Evolutionary conservation across 2,329 filamentous ascomycete genomes (phyloP).

Genomic region (Tolypocladium tropicale): DNA sequence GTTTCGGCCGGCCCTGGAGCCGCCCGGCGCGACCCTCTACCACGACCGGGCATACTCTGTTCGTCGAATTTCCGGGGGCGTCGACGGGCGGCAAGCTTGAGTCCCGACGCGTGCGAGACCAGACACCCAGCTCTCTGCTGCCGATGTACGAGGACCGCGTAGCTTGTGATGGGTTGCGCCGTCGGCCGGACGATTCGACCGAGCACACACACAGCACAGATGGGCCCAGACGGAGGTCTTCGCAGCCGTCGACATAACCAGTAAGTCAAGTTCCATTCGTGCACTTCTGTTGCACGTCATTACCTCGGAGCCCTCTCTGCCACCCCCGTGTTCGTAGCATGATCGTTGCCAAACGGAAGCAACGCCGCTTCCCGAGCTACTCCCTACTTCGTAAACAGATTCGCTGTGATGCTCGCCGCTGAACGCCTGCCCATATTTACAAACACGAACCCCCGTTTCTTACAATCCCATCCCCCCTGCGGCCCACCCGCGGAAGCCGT

Average conservation of each 20-base stretch:
- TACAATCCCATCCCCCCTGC: slow-evolving; percentile 24
- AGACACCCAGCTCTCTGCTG: not conserved
- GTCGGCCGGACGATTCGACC: not conserved
- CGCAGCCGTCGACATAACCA: too few relatives aligned
- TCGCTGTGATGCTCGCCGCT: slow-evolving; percentile 7
- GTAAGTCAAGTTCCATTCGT: too few relatives aligned
- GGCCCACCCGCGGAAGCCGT: slow-evolving; percentile 24
- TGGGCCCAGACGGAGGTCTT: too few relatives aligned
- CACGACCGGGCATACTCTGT: not conserved
- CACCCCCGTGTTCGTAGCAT: not conserved
- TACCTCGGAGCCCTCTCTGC: not conserved
- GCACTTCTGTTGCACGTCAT: not conserved
- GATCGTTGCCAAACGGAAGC: not conserved
- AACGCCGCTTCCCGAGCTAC: not conserved
- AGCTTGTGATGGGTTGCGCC: not conserved
- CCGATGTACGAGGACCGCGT: too few relatives aligned
- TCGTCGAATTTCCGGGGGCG: not conserved
- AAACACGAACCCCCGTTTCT: slow-evolving; percentile 1
- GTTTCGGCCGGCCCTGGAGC: not conserved
- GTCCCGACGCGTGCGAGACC: too few relatives aligned
- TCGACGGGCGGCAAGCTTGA: not conserved
- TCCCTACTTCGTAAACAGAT: not conserved
- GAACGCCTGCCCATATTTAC: slow-evolving; percentile 10
- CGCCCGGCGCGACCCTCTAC: not conserved
- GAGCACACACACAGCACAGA: not conserved